Evolutionary conservation across 2,329 filamentous ascomycete genomes (phyloP).

Genomic region (Hypoxylon sp.): DNA sequence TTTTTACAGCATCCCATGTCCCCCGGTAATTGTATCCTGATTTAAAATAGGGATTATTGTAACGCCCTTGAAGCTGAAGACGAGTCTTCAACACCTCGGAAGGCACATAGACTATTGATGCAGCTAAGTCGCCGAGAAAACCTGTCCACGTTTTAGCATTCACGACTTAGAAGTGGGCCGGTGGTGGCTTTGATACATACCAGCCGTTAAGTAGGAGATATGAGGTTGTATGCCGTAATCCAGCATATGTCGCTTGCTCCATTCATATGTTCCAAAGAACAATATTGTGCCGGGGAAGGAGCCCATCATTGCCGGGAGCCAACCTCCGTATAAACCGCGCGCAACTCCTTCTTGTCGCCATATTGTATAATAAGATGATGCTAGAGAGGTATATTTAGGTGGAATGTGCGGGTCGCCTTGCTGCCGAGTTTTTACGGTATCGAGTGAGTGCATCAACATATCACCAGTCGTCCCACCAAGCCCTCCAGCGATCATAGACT

Average conservation of each 20-base stretch:
- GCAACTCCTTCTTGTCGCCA: constrained; percentile 90
- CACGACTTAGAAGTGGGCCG: constrained; percentile 1
- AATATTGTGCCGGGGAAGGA: constrained; percentile 94
- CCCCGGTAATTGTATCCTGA: constrained; percentile 97
- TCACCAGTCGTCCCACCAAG: constrained; percentile 94
- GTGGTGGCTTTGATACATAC: constrained; percentile 61
- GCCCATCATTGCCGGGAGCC: constrained; percentile 88
- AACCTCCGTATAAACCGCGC: constrained; percentile 92
- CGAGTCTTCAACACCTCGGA: constrained; percentile 99
- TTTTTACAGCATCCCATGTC: constrained; percentile 85
- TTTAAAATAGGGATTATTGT: constrained; percentile 93
- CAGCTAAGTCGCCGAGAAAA: constrained; percentile 92
- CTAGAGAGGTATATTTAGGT: constrained; percentile 91
- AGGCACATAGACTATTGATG: constrained; percentile 94
- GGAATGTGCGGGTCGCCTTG: constrained; percentile 96
- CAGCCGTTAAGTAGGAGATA: constrained; percentile 87
- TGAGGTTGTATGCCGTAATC: constrained; percentile 87
- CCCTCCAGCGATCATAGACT: constrained; percentile 97
- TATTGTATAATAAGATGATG: constrained; percentile 92
- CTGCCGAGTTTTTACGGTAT: constrained; percentile 98
- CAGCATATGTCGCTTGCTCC: constrained; percentile 89
- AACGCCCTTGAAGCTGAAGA: constrained; percentile 91
- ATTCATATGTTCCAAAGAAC: constrained; percentile 98
- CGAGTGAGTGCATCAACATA: constrained; percentile 98
- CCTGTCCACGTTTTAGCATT: constrained; percentile 64